Conservation (phyloP, 1,139 yeast genomes). For the Kodamaea suecica region DNA sequence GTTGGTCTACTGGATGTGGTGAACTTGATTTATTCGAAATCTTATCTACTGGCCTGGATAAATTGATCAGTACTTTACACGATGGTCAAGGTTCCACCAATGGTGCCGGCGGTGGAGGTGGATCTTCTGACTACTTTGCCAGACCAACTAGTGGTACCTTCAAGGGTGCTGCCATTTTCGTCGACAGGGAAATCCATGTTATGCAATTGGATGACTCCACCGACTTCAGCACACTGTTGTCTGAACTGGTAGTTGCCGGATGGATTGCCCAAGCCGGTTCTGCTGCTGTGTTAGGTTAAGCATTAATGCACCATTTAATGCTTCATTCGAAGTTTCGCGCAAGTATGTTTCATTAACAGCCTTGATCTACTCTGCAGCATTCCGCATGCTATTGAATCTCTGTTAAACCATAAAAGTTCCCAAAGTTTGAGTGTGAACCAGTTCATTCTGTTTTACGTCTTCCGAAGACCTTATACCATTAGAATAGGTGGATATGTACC, state of each 20-base stretch:
- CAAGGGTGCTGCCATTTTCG: slow-evolving; percentile 88
- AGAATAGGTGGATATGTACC: no score
- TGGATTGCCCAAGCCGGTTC: slow-evolving; percentile 59
- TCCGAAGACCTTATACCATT: no score
- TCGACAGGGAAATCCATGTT: slow-evolving; percentile 50
- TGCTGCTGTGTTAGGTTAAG: slow-evolving; percentile 27
- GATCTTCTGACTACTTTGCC: slow-evolving; percentile 77
- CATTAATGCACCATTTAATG: no score
- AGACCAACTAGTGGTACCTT: slow-evolving; percentile 78
- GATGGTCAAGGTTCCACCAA: slow-evolving; percentile 62
- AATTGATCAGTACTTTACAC: slow-evolving; percentile 81
- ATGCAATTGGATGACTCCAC: slow-evolving; percentile 50
- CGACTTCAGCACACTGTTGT: slow-evolving; percentile 53
- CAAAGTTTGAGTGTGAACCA: no score
- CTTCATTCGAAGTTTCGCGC: no score
- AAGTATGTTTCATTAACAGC: no score
- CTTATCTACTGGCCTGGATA: slow-evolving; percentile 64
- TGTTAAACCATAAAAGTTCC: no score
- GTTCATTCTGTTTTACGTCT: no score
- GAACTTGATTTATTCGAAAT: slow-evolving; percentile 79
- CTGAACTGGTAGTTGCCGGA: slow-evolving; percentile 47
- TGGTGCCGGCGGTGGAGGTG: slow-evolving; percentile 65
- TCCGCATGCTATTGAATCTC: no score
- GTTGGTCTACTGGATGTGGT: slow-evolving; percentile 80
- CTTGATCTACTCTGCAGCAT: no score